A percentile compares a stretch with the other conserved stretches of the same genome.
phyloP scores from a whole-genome alignment of 192 early-diverging fungal species.

The Gaertneriomyces sp. region DNA sequence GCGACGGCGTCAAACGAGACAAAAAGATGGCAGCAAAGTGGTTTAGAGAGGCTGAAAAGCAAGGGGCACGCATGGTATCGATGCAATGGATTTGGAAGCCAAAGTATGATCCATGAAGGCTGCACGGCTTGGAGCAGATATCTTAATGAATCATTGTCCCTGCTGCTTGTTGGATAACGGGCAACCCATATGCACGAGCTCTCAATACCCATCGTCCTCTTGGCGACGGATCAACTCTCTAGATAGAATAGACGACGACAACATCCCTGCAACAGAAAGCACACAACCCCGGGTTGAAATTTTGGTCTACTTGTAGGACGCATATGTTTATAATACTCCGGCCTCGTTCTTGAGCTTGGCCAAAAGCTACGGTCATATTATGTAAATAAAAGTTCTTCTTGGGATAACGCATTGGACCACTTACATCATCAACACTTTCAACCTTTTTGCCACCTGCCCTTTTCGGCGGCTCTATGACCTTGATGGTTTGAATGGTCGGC shows the following conservation, averaged over 20 bases:
- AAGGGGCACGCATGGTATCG: slow-evolving; percentile 40
- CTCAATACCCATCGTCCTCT: no score
- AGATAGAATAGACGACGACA: no score
- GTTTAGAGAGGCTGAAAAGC: slow-evolving; percentile 44
- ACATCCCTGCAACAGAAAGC: no score
- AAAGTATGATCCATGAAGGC: slow-evolving; percentile 29
- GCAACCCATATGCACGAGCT: no score
- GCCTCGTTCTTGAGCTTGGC: slow-evolving; percentile 84
- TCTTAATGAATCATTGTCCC: no score
- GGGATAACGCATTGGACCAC: slow-evolving; percentile 4
- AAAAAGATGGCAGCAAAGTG: slow-evolving; percentile 45
- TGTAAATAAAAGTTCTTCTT: not conserved
- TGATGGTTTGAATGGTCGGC: slow-evolving; percentile 79
- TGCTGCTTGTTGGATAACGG: no score
- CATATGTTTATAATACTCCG: slow-evolving; percentile 56
- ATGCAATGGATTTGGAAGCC: slow-evolving; percentile 57
- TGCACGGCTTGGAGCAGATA: no score
- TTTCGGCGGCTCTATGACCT: slow-evolving; percentile 89
- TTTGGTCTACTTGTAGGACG: no score
- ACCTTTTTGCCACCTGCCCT: slow-evolving; percentile 89
- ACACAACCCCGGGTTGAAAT: no score
- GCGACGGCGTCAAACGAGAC: slow-evolving; percentile 43
- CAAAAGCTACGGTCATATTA: slow-evolving; percentile 51
- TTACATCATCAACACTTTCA: slow-evolving; percentile 80
- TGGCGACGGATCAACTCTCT: no score